A percentile compares a stretch with the other conserved stretches of the same genome.
Evolutionary conservation across 352 stramenopile species (phyloP).

Genomic region (Pythium rishiriense): DNA sequence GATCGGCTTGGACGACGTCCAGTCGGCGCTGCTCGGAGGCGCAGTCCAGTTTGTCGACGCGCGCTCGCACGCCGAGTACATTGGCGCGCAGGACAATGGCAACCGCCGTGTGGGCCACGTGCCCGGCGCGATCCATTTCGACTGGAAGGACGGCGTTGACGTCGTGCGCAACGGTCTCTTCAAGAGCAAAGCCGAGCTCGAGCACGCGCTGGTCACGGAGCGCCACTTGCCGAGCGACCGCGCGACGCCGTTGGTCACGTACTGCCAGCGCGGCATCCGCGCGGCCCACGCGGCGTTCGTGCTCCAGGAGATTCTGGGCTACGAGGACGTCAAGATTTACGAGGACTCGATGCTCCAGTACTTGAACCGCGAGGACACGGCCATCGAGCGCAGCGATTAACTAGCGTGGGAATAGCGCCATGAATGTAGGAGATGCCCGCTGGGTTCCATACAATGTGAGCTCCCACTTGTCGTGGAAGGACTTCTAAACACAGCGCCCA

Average conservation of each 20-base stretch:
- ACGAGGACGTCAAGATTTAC: slow-evolving; percentile 59
- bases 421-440: not conserved
- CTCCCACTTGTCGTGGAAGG: too few relatives aligned
- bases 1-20: slow-evolving; percentile 34
- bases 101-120: slow-evolving; percentile 55
- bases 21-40: slow-evolving; percentile 28
- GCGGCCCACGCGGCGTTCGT: slow-evolving; percentile 70
- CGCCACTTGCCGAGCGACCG: slow-evolving; percentile 42
- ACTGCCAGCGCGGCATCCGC: slow-evolving; percentile 74
- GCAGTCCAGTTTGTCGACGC: slow-evolving; percentile 40
- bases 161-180: slow-evolving; percentile 49
- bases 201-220: slow-evolving; percentile 40
- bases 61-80: slow-evolving; percentile 41
- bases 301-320: slow-evolving; percentile 58
- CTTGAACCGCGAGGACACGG: slow-evolving; percentile 65
- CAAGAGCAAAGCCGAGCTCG: slow-evolving; percentile 57
- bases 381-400: slow-evolving; percentile 40
- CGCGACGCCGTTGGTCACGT: slow-evolving; percentile 57
- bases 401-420: not conserved
- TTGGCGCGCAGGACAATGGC: slow-evolving; percentile 36
- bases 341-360: slow-evolving; percentile 83
- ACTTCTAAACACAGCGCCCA: not conserved
- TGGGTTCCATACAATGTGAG: too few relatives aligned
- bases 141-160: slow-evolving; percentile 69
- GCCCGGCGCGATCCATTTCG: slow-evolving; percentile 68